A percentile compares a stretch with the other conserved stretches of the same genome.
phyloP scores from a whole-genome alignment of 768 basidiomycete species.

The Galerina sulciceps region DNA sequence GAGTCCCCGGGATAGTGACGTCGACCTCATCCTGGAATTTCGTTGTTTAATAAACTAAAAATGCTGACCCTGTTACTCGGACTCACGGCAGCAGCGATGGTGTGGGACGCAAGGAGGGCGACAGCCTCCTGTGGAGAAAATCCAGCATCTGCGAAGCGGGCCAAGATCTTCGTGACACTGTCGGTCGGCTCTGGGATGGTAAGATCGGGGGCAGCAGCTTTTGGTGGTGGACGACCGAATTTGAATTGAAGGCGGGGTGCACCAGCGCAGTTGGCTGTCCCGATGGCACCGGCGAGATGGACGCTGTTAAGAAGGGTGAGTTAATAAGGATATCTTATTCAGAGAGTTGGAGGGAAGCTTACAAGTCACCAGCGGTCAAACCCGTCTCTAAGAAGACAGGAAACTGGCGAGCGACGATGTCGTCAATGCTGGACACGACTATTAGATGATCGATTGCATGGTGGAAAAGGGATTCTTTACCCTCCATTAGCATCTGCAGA shows the following conservation, averaged over 20 bases:
- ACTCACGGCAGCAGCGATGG: conserved; percentile 29
- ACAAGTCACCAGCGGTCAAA: conserved; percentile 27
- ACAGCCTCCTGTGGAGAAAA: conserved; percentile 29
- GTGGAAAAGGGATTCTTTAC: background rate
- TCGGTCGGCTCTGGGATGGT: conserved; percentile 24
- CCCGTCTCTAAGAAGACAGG: conserved; percentile 22
- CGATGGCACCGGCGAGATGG: conserved; percentile 29
- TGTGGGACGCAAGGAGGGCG: conserved; percentile 31
- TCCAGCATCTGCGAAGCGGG: conserved; percentile 32
- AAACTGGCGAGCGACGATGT: conserved; percentile 22
- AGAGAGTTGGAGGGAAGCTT: background rate
- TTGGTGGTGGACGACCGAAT: conserved; percentile 28
- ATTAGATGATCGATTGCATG: background rate
- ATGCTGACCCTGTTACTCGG: background rate
- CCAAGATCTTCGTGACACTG: conserved; percentile 28
- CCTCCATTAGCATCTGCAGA: conserved; percentile 21
- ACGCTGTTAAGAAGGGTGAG: conserved; percentile 13
- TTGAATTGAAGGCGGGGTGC: conserved; percentile 33
- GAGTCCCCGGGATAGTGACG: conserved; percentile 28
- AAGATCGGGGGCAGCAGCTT: conserved; percentile 21
- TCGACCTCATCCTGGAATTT: conserved; percentile 26
- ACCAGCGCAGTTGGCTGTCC: conserved; percentile 22
- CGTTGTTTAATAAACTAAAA: background rate
- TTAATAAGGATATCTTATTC: background rate
- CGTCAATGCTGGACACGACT: conserved; percentile 21